Percentiles rank a stretch among this genome's conserved stretches.
Conservation (phyloP, 441 rosid species). For the Gossypium davidsonii region DNA sequence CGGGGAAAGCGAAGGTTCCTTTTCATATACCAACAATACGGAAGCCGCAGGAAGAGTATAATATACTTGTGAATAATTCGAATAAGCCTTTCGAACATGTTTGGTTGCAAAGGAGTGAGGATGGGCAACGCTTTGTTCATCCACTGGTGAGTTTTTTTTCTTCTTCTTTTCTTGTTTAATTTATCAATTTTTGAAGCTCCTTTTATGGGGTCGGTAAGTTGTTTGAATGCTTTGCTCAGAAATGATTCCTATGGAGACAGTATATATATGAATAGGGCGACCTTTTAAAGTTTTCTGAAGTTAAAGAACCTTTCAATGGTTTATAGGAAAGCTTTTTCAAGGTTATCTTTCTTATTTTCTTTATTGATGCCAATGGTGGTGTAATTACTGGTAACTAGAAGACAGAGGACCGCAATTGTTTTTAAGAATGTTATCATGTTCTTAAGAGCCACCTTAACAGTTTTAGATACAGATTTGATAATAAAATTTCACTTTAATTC, state of each 20-base stretch:
- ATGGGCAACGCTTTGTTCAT: slow-evolving; percentile 54
- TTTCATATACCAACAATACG: slow-evolving; percentile 63
- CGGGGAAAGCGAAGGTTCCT: slow-evolving; percentile 54
- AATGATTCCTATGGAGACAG: too few relatives aligned
- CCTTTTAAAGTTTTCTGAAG: background rate
- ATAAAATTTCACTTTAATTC: background rate
- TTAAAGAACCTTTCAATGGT: background rate
- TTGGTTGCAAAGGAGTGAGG: slow-evolving; percentile 66
- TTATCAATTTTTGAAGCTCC: background rate
- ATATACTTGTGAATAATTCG: slow-evolving; percentile 55
- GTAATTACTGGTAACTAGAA: background rate
- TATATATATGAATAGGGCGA: too few relatives aligned
- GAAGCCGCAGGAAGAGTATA: slow-evolving; percentile 77
- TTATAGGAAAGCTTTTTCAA: background rate
- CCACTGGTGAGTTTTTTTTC: slow-evolving; percentile 66
- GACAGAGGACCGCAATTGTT: background rate
- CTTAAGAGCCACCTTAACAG: background rate
- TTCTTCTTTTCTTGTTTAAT: background rate
- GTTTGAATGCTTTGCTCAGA: too few relatives aligned
- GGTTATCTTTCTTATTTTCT: background rate
- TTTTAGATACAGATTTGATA: background rate
- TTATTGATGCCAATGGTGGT: background rate
- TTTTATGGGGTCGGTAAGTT: too few relatives aligned
- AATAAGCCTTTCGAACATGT: slow-evolving; percentile 73
- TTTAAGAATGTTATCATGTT: background rate